Evolutionary conservation across 73 alveolate species (phyloP).

Genomic region (Halteria grandinella): DNA sequence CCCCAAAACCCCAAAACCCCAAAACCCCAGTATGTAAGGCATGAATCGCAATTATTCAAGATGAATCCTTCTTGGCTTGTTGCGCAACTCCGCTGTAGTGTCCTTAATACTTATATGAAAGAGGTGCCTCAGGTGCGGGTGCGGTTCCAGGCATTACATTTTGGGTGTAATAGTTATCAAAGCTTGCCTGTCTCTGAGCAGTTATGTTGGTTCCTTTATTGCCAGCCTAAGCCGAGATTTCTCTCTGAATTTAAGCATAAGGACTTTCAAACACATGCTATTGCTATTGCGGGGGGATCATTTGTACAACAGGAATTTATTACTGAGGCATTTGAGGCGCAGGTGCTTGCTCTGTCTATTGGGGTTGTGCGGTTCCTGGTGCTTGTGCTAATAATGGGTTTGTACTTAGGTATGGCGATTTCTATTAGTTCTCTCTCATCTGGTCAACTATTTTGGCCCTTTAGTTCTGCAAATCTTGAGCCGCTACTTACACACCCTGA

Average conservation of each 20-base stretch:
- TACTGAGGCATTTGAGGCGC: too few species aligned
- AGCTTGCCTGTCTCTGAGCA: too few species aligned
- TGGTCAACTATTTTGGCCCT: conserved; percentile 1
- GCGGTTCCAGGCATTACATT: too few species aligned
- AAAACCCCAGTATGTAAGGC: too few species aligned
- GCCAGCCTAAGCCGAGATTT: conserved; percentile 2
- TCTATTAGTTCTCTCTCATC: conserved; percentile 40
- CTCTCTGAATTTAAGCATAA: not conserved
- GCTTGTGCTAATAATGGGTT: conserved; percentile 8
- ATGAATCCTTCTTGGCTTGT: conserved; percentile 44
- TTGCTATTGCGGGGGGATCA: not conserved
- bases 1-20: too few species aligned
- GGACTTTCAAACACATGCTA: conserved; percentile 35
- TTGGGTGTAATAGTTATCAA: too few species aligned
- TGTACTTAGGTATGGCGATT: conserved; percentile 40
- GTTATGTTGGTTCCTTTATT: too few species aligned
- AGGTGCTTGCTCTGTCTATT: too few species aligned
- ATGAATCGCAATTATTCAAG: too few species aligned
- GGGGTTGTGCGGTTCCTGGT: too few species aligned
- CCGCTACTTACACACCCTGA: not conserved
- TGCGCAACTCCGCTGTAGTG: conserved; percentile 4
- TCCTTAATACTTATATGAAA: conserved; percentile 7
- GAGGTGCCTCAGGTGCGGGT: not conserved
- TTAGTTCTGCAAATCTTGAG: not conserved
- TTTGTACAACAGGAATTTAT: too few species aligned